A percentile compares a stretch with the other conserved stretches of the same genome.
Evolutionary conservation across 1,284 basidiomycete genomes (phyloP).

Genomic region (Fomitopsis schrenkii): DNA sequence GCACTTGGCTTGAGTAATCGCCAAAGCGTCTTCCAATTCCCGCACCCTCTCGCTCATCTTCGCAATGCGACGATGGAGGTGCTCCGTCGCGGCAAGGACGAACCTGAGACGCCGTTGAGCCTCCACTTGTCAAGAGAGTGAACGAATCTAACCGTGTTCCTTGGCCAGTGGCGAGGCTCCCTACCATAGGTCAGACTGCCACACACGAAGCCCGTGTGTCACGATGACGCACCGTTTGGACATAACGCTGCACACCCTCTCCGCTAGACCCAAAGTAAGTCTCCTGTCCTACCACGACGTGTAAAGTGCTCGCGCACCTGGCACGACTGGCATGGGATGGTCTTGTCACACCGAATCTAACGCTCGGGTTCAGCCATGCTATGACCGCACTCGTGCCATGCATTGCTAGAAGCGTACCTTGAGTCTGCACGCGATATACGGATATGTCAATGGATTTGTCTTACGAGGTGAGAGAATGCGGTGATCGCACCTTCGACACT

Average conservation of each 20-base stretch:
- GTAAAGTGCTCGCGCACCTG: constrained; percentile 36
- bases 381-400: neutral
- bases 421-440: constrained; percentile 14
- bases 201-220: neutral
- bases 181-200: constrained; percentile 12
- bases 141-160: constrained; percentile 52
- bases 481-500: constrained; percentile 60
- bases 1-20: constrained; percentile 39
- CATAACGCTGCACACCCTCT: constrained; percentile 67
- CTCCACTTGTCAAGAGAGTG: too few species aligned
- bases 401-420: constrained; percentile 15
- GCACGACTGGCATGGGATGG: constrained; percentile 68
- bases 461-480: constrained; percentile 16
- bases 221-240: constrained; percentile 53
- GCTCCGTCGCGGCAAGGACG: constrained; percentile 74
- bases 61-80: constrained; percentile 66
- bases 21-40: constrained; percentile 70
- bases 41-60: constrained; percentile 73
- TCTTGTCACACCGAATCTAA: constrained; percentile 72
- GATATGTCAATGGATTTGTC: constrained; percentile 2
- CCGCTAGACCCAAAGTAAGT: constrained; percentile 29
- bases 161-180: constrained; percentile 44
- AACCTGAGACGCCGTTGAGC: constrained; percentile 39
- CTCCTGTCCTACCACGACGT: neutral
- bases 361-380: constrained; percentile 3